Evolutionary conservation across 208 protist species (phyloP).

Genomic region (Leptomonas seymouri): DNA sequence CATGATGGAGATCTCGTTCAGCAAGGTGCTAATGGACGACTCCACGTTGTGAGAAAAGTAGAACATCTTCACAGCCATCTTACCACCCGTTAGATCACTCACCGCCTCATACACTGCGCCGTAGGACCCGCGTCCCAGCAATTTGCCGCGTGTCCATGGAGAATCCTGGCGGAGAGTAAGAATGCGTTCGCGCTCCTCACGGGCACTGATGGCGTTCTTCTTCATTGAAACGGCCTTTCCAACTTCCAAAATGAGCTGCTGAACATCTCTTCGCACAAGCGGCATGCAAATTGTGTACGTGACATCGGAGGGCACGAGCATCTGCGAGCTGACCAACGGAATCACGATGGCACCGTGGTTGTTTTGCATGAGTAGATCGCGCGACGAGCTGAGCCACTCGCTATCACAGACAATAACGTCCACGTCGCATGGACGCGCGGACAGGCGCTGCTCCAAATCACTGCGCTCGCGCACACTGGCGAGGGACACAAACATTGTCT

Average conservation of each 20-base stretch:
- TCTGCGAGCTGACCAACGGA: slow-evolving; percentile 53
- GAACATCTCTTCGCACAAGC: slow-evolving; percentile 69
- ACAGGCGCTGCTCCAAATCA: slow-evolving; percentile 79
- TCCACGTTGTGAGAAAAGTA: slow-evolving; percentile 78
- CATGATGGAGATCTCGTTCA: slow-evolving; percentile 94
- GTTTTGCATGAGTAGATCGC: slow-evolving; percentile 62
- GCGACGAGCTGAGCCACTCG: slow-evolving; percentile 76
- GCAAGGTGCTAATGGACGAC: slow-evolving; percentile 76
- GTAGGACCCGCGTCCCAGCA: slow-evolving; percentile 88
- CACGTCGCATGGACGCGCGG: slow-evolving; percentile 70
- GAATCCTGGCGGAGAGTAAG: slow-evolving; percentile 89
- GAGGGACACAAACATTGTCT: slow-evolving; percentile 91
- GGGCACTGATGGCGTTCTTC: slow-evolving; percentile 85
- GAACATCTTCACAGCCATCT: slow-evolving; percentile 95
- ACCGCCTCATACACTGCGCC: slow-evolving; percentile 91
- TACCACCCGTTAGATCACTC: slow-evolving; percentile 91
- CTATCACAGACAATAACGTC: slow-evolving; percentile 90
- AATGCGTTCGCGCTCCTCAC: slow-evolving; percentile 85
- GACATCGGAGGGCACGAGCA: slow-evolving; percentile 51
- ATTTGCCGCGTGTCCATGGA: slow-evolving; percentile 88
- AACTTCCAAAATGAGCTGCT: slow-evolving; percentile 79
- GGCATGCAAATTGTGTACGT: slow-evolving; percentile 76
- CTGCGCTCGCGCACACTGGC: slow-evolving; percentile 72
- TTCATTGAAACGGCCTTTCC: slow-evolving; percentile 78
- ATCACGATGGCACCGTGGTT: slow-evolving; percentile 79